These are phyloP conservation scores for Pharus latifolius DNA, from an alignment of 176 grass and related monocot genomes.

Conservation along the genomic window DNA sequence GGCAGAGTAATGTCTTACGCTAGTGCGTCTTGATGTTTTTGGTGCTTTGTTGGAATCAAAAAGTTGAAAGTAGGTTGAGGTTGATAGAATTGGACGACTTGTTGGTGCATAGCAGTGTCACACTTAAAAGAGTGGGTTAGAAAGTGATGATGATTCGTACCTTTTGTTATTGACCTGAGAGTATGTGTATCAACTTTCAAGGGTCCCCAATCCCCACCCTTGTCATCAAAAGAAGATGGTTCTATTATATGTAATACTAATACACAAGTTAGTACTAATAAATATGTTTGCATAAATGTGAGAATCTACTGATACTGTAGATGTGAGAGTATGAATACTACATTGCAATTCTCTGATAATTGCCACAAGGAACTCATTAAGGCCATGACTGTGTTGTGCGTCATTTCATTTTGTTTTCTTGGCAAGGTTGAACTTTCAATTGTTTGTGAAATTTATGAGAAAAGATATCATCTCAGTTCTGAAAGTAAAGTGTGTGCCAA, in stretches of 20 bases:
- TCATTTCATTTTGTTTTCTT: background rate
- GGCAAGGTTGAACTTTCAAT: background rate
- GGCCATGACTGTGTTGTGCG: too few species aligned
- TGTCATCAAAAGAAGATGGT: background rate
- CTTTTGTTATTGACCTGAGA: background rate
- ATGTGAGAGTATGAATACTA: background rate
- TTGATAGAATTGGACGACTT: background rate
- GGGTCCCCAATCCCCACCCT: background rate
- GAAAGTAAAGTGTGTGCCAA: background rate
- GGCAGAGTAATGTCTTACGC: background rate
- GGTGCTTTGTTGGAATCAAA: background rate
- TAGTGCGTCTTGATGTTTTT: background rate
- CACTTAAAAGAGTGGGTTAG: conserved; percentile 12
- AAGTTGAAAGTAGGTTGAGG: background rate
- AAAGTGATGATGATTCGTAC: background rate
- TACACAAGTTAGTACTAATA: background rate
- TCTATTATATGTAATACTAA: background rate
- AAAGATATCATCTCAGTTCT: background rate
- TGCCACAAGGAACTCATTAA: background rate
- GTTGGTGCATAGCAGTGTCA: background rate
- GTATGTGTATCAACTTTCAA: too few species aligned
- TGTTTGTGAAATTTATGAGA: background rate
- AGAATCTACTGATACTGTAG: too few species aligned
- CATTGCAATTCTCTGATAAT: background rate
- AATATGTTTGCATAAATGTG: too few species aligned